These are phyloP conservation scores for Leccinellum rugosiceps DNA, from an alignment of 768 basidiomycete genomes.

Conservation along the genomic window DNA sequence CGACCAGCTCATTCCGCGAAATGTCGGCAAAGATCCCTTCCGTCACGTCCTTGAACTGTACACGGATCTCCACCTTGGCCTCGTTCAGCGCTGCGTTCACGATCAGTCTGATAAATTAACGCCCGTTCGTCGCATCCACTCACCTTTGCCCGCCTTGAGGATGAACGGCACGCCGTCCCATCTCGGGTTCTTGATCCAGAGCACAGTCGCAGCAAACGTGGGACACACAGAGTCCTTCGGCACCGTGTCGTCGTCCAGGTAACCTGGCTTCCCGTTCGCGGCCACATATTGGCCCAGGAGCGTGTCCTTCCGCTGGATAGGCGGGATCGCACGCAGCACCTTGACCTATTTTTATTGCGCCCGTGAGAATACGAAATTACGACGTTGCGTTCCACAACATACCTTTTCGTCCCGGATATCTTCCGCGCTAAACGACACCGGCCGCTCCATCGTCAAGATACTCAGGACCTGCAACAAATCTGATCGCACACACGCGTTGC, in stretches of 20 bases:
- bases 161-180: slow-evolving; percentile 99
- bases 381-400: slow-evolving; percentile 9
- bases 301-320: slow-evolving; percentile 72
- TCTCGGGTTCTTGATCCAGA: slow-evolving; percentile 91
- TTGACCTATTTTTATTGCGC: slow-evolving; percentile 65
- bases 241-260: slow-evolving; percentile 94
- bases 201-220: slow-evolving; percentile 86
- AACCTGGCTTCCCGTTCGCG: slow-evolving; percentile 95
- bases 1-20: slow-evolving; percentile 93
- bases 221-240: slow-evolving; percentile 91
- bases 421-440: slow-evolving; percentile 95
- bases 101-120: slow-evolving; percentile 9
- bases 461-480: slow-evolving; percentile 94
- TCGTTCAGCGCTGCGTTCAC: slow-evolving; percentile 79
- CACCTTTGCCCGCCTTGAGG: slow-evolving; percentile 96
- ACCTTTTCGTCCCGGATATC: slow-evolving; percentile 99
- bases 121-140: slow-evolving; percentile 19
- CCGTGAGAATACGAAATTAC: slow-evolving; percentile 13
- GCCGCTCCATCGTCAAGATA: slow-evolving; percentile 95
- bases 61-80: slow-evolving; percentile 96
- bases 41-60: slow-evolving; percentile 98
- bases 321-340: slow-evolving; percentile 87
- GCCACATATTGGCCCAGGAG: slow-evolving; percentile 93
- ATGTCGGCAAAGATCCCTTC: slow-evolving; percentile 97
- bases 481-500: slow-evolving; percentile 34